Evolutionary conservation across 176 grass and related monocot species (phyloP).

Genomic region (Aegilops tauschii): DNA sequence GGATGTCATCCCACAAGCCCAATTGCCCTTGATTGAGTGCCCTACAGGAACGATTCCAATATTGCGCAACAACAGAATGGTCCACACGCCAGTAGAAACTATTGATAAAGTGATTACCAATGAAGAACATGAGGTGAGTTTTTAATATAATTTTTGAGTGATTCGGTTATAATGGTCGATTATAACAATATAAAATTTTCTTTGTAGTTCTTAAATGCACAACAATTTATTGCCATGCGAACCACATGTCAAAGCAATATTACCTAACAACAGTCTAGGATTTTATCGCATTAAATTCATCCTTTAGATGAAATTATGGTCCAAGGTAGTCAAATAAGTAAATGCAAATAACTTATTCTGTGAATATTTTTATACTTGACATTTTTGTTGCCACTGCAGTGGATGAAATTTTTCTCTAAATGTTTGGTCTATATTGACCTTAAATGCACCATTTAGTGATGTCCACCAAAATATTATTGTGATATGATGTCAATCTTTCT

Average conservation of each 20-base stretch:
- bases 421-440: not conserved
- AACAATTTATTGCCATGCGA: not conserved
- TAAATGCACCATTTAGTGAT: not conserved
- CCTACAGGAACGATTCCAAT: not conserved
- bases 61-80: not conserved
- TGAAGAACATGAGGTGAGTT: slow-evolving; percentile 2
- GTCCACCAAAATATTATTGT: not conserved
- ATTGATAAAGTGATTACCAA: not conserved
- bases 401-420: not conserved
- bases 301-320: not conserved
- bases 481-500: not conserved
- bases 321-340: not conserved
- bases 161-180: not conserved
- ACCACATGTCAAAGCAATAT: not conserved
- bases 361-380: not conserved
- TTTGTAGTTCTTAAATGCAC: not conserved
- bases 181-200: not conserved
- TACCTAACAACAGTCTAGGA: not conserved
- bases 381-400: not conserved
- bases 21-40: not conserved
- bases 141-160: not conserved
- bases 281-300: not conserved
- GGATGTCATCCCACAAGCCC: not conserved
- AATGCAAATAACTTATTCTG: not conserved
- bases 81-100: too few relatives aligned